phyloP scores from a whole-genome alignment of 192 early-diverging fungal species.

The Backusella sp. region DNA sequence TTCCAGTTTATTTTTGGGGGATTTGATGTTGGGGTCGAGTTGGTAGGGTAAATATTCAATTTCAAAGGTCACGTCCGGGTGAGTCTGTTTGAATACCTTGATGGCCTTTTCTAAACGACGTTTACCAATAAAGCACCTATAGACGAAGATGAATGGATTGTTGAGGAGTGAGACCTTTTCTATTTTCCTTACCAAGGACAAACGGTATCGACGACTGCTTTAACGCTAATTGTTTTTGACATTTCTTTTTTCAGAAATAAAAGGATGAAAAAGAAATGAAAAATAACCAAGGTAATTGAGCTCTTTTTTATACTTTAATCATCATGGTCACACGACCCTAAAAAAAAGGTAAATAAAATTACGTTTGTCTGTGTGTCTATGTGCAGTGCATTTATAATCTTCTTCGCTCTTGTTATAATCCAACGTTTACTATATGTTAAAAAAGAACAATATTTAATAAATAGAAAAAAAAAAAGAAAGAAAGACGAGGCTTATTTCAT shows the following conservation, averaged over 20 bases:
- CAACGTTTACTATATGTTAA: too few relatives aligned
- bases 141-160: not conserved
- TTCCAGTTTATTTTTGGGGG: conserved; percentile 46
- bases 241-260: not conserved
- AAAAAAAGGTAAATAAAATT: not conserved
- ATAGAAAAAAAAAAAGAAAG: not conserved
- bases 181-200: conserved; percentile 57
- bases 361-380: not conserved
- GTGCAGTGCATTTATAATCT: not conserved
- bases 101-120: conserved; percentile 66
- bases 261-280: not conserved
- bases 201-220: conserved; percentile 62
- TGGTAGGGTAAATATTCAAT: conserved; percentile 69
- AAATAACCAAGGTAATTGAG: not conserved
- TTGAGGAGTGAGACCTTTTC: not conserved
- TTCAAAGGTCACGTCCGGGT: conserved; percentile 56
- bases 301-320: not conserved
- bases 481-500: not conserved
- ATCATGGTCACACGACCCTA: not conserved
- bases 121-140: conserved; percentile 72
- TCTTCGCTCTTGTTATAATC: not conserved
- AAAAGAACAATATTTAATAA: too few relatives aligned
- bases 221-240: conserved; percentile 48
- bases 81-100: conserved; percentile 38
- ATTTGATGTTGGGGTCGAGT: conserved; percentile 58